A percentile compares a stretch with the other conserved stretches of the same genome.
Evolutionary conservation across 208 protist genomes (phyloP).

Genomic region (Eutreptiella sp.): DNA sequence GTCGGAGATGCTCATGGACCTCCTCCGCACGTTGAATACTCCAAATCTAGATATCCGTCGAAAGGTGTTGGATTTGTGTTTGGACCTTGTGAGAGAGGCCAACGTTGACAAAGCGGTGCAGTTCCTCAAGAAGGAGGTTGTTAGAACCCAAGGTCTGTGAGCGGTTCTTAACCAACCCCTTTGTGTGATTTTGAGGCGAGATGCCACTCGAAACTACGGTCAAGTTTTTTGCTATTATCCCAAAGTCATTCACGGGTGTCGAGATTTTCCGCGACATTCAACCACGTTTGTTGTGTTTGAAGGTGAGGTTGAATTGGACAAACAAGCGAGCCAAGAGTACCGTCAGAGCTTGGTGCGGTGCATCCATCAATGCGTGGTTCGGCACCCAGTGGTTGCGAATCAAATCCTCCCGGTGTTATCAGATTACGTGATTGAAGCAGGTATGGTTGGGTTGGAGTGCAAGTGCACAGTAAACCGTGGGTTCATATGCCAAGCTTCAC

Average conservation of each 20-base stretch:
- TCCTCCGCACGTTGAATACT: conserved; percentile 78
- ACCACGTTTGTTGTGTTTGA: too few relatives aligned
- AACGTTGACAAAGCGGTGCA: conserved; percentile 88
- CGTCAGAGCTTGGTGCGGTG: conserved; percentile 78
- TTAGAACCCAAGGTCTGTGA: conserved; percentile 42
- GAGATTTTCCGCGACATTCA: too few relatives aligned
- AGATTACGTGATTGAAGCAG: conserved; percentile 82
- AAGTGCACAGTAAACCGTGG: too few relatives aligned
- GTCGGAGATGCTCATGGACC: conserved; percentile 88
- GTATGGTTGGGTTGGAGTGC: too few relatives aligned
- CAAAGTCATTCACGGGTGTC: too few relatives aligned
- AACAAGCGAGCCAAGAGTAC: conserved; percentile 70
- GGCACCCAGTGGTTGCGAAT: conserved; percentile 71
- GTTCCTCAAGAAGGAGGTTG: conserved; percentile 90
- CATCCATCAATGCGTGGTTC: conserved; percentile 78
- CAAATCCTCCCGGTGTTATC: conserved; percentile 80
- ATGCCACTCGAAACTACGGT: too few relatives aligned
- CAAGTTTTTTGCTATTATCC: too few relatives aligned
- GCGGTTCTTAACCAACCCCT: too few relatives aligned
- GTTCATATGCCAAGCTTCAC: too few relatives aligned
- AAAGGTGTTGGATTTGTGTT: conserved; percentile 79
- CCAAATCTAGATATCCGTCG: conserved; percentile 86
- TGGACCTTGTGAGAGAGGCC: conserved; percentile 79
- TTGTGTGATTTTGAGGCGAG: too few relatives aligned
- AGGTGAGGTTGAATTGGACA: conserved; percentile 40